Evolutionary conservation across 345 rosid species (phyloP).

Genomic region (Syzygium jambos): DNA sequence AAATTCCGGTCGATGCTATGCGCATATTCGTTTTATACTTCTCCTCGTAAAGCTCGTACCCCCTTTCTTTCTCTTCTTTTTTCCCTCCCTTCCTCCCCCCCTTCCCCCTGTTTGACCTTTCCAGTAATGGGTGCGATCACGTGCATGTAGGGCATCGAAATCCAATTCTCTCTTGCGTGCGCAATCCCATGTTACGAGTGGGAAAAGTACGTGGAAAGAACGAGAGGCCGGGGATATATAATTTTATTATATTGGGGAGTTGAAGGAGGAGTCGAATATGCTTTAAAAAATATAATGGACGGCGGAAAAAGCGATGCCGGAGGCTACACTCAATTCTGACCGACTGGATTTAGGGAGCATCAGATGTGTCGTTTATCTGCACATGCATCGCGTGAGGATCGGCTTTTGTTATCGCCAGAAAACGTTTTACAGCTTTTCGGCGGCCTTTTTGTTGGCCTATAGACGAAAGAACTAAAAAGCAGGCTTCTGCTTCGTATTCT

Average conservation of each 20-base stretch:
- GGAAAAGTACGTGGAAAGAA: neutral
- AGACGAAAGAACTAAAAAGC: neutral
- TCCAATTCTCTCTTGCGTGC: neutral
- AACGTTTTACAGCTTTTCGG: neutral
- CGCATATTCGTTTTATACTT: neutral
- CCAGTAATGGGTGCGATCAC: neutral
- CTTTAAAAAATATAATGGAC: neutral
- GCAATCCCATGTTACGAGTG: neutral
- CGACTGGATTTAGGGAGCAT: neutral
- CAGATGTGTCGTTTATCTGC: neutral
- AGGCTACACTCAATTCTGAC: neutral
- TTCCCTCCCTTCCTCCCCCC: too few relatives aligned
- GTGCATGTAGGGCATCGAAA: neutral
- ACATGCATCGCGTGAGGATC: neutral
- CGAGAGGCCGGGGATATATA: neutral
- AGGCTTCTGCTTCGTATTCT: neutral
- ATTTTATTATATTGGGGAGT: neutral
- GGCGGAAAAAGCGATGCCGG: fast-evolving
- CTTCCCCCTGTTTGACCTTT: neutral
- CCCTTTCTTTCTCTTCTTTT: too few relatives aligned
- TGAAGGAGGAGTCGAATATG: neutral
- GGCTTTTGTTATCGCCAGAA: too few relatives aligned
- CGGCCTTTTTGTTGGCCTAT: neutral
- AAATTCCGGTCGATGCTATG: neutral
- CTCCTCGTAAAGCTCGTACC: neutral